These are phyloP conservation scores for Tripterygium wilfordii DNA, from an alignment of 177 flowering plant species.

Conservation along the genomic window DNA sequence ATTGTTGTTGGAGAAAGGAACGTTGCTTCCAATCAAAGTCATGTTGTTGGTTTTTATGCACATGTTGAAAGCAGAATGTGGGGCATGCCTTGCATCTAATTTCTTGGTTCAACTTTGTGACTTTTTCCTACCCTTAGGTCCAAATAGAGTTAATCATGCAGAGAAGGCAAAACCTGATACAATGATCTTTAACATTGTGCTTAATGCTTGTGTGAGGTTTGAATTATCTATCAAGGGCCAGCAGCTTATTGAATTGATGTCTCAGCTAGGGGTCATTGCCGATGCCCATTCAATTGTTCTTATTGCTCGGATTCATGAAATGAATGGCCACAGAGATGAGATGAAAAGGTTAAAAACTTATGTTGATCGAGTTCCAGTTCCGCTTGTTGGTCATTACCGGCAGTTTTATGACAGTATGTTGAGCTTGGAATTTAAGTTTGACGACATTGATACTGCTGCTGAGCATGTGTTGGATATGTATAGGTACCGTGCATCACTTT, in stretches of 20 bases:
- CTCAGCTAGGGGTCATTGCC: constrained; percentile 49
- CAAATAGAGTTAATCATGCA: constrained; percentile 12
- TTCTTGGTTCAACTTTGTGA: constrained; percentile 64
- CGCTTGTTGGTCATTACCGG: constrained; percentile 38
- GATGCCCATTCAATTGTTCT: constrained; percentile 57
- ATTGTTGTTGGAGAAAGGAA: constrained; percentile 39
- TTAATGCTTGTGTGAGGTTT: constrained; percentile 66
- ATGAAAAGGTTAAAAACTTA: constrained; percentile 48
- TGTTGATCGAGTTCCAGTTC: constrained; percentile 34
- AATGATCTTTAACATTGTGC: constrained; percentile 67
- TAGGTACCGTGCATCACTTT: constrained; percentile 11
- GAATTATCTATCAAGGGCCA: constrained; percentile 54
- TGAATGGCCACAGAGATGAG: constrained; percentile 72
- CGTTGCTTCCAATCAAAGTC: constrained; percentile 30
- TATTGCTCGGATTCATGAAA: constrained; percentile 57
- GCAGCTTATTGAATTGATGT: constrained; percentile 57
- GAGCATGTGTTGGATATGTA: constrained; percentile 44
- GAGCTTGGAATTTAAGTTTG: constrained; percentile 66
- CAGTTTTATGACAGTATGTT: constrained; percentile 65
- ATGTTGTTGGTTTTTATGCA: constrained; percentile 47
- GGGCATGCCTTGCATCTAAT: constrained; percentile 60
- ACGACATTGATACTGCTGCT: constrained; percentile 69
- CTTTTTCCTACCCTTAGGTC: constrained; percentile 12
- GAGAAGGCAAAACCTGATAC: constrained; percentile 48
- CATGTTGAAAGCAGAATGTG: constrained; percentile 68